Evolutionary conservation across 2,329 filamentous ascomycete genomes (phyloP).

Genomic region (Sclerotinia nivalis): DNA sequence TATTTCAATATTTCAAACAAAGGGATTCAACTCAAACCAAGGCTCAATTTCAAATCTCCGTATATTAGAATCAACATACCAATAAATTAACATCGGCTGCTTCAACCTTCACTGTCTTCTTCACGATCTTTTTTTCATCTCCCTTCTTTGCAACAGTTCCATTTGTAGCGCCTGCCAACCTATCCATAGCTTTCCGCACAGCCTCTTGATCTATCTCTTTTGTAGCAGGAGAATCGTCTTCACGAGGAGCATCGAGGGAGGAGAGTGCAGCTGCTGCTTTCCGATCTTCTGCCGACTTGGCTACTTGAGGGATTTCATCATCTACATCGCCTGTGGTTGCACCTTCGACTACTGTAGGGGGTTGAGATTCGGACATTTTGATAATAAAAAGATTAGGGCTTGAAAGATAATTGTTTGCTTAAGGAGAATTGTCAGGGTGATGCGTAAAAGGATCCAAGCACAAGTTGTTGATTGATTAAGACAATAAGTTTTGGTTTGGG

Average conservation of each 20-base stretch:
- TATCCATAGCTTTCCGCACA: slow-evolving; percentile 70
- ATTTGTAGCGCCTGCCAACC: slow-evolving; percentile 47
- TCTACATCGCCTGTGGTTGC: slow-evolving; percentile 59
- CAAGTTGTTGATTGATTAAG: neutral
- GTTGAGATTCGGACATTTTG: slow-evolving; percentile 64
- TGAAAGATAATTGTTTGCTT: neutral
- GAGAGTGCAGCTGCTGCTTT: slow-evolving; percentile 75
- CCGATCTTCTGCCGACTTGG: slow-evolving; percentile 72
- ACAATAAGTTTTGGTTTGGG: slow-evolving; percentile 6
- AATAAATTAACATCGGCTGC: slow-evolving; percentile 68
- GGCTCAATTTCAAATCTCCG: neutral
- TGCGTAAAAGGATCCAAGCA: slow-evolving; percentile 15
- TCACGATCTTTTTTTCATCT: slow-evolving; percentile 54
- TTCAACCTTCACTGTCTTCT: slow-evolving; percentile 70
- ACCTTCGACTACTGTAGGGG: slow-evolving; percentile 58
- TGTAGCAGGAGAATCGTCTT: slow-evolving; percentile 48
- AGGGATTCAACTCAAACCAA: slow-evolving; percentile 13
- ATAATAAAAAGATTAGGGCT: neutral
- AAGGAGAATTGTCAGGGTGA: neutral
- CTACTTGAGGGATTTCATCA: slow-evolving; percentile 52
- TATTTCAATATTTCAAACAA: neutral
- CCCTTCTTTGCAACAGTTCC: slow-evolving; percentile 44
- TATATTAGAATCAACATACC: slow-evolving; percentile 48
- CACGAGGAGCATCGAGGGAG: slow-evolving; percentile 58
- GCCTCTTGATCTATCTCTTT: slow-evolving; percentile 66